Evolutionary conservation across 2,329 filamentous ascomycete genomes (phyloP).

Genomic region (Arachnomyces sp.): DNA sequence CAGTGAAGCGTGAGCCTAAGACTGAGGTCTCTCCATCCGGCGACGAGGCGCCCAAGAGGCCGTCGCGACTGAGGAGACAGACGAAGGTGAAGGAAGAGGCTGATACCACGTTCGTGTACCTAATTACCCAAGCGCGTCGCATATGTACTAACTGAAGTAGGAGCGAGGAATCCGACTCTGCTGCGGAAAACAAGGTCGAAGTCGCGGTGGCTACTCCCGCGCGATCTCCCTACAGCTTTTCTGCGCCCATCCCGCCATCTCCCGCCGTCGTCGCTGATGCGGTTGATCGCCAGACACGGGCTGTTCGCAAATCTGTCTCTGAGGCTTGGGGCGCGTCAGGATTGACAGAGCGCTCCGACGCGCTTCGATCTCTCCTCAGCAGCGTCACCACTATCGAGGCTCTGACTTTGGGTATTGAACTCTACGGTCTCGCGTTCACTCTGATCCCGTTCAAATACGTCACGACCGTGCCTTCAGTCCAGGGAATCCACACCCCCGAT

Average conservation of each 20-base stretch:
- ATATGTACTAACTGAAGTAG: constrained; percentile 1
- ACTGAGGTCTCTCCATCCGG: constrained; percentile 27
- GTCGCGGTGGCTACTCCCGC: constrained; percentile 25
- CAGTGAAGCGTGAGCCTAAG: constrained; percentile 41
- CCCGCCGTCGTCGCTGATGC: constrained; percentile 68
- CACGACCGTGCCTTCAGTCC: constrained; percentile 60
- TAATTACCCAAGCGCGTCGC: constrained; percentile 5
- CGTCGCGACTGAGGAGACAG: constrained; percentile 31
- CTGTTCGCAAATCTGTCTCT: constrained; percentile 26
- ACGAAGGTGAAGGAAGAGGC: constrained; percentile 37
- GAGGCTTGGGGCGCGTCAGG: constrained; percentile 29
- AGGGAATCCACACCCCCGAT: constrained; percentile 47
- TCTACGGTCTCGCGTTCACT: constrained; percentile 58
- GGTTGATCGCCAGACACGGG: constrained; percentile 56
- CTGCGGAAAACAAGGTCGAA: constrained; percentile 31
- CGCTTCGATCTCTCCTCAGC: constrained; percentile 60
- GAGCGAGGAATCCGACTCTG: constrained; percentile 17
- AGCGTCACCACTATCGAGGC: constrained; percentile 59
- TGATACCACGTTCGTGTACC: constrained; percentile 14
- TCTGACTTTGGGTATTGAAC: constrained; percentile 60
- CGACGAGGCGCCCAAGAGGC: constrained; percentile 26
- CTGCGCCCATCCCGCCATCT: constrained; percentile 68
- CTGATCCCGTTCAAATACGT: constrained; percentile 64
- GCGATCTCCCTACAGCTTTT: constrained; percentile 40
- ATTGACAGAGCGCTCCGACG: constrained; percentile 44